These are phyloP conservation scores for Zasmidium cellare DNA, from an alignment of 2,329 filamentous ascomycete genomes.

Conservation along the genomic window DNA sequence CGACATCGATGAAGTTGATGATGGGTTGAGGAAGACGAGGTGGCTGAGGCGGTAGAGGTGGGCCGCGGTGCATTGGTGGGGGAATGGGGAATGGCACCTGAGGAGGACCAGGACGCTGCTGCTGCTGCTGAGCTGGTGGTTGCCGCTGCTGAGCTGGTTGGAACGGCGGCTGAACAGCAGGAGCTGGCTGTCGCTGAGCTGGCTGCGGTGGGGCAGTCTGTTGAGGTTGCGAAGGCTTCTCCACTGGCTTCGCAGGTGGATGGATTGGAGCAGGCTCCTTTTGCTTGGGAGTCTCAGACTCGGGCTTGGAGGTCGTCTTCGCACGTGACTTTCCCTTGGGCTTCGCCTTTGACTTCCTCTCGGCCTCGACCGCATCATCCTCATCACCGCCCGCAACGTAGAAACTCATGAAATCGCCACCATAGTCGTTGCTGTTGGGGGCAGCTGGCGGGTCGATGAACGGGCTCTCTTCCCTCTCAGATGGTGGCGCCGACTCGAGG, in stretches of 20 bases:
- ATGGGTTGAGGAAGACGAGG: conserved; percentile 18
- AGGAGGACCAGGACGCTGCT: background rate
- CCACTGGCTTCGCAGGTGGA: conserved; percentile 3
- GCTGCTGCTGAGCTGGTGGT: conserved; percentile 3
- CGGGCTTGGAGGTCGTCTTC: conserved; percentile 3
- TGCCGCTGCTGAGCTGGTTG: conserved; percentile 7
- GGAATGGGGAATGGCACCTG: conserved; percentile 6
- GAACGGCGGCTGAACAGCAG: conserved; percentile 1
- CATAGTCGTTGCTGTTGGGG: conserved; percentile 27
- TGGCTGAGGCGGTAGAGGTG: conserved; percentile 3
- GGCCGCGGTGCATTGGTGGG: background rate
- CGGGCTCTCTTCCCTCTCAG: conserved; percentile 18
- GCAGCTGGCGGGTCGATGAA: conserved; percentile 19
- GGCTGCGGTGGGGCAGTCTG: conserved; percentile 2
- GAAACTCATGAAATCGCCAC: conserved; percentile 34
- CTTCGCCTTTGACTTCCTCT: conserved; percentile 8
- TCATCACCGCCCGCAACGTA: conserved; percentile 32
- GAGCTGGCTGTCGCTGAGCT: conserved; percentile 5
- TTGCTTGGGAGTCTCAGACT: conserved; percentile 6
- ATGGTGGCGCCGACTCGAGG: conserved; percentile 15
- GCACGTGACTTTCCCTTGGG: conserved; percentile 6
- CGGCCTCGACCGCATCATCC: conserved; percentile 9
- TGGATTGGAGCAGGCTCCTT: background rate
- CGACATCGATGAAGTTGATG: conserved; percentile 23
- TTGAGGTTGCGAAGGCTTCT: conserved; percentile 5